These are phyloP conservation scores for Ramaria sp. DNA, from an alignment of 768 basidiomycete species.

Conservation along the genomic window DNA sequence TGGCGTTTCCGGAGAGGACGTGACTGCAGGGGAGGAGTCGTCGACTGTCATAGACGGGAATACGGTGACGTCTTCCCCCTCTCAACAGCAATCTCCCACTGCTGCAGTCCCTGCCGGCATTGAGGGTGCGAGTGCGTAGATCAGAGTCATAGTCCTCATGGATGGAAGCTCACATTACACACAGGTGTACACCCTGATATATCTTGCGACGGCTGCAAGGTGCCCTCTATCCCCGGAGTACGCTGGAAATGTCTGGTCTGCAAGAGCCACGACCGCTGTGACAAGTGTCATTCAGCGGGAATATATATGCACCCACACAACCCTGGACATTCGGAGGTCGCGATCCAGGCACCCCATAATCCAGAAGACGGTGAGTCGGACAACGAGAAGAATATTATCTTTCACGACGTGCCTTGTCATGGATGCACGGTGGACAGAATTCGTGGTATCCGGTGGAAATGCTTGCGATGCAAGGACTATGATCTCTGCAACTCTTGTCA, in stretches of 20 bases:
- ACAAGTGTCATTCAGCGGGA: slow-evolving; percentile 3
- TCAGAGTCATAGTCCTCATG: neutral
- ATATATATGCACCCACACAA: neutral
- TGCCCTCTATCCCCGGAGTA: slow-evolving; percentile 2
- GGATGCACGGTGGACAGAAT: neutral
- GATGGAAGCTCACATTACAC: neutral
- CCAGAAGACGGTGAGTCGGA: no score
- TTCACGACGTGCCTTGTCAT: neutral
- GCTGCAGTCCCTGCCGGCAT: neutral
- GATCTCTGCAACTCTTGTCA: slow-evolving; percentile 7
- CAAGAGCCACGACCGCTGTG: slow-evolving; percentile 7
- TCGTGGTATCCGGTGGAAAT: neutral
- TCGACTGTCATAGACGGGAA: neutral
- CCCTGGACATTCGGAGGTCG: slow-evolving; percentile 7
- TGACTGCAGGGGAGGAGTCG: neutral
- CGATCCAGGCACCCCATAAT: slow-evolving; percentile 3
- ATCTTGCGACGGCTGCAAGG: slow-evolving; percentile 1
- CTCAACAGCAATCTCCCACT: neutral
- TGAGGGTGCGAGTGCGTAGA: neutral
- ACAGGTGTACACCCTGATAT: neutral
- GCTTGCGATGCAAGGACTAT: neutral
- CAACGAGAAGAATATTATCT: no score
- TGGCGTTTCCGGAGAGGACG: neutral
- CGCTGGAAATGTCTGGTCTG: slow-evolving; percentile 9
- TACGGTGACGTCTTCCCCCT: neutral